Evolutionary conservation across 306 rosid species (phyloP), one percentile per base, ranked within the genome.

Genomic region (Geum urbanum): DNA sequence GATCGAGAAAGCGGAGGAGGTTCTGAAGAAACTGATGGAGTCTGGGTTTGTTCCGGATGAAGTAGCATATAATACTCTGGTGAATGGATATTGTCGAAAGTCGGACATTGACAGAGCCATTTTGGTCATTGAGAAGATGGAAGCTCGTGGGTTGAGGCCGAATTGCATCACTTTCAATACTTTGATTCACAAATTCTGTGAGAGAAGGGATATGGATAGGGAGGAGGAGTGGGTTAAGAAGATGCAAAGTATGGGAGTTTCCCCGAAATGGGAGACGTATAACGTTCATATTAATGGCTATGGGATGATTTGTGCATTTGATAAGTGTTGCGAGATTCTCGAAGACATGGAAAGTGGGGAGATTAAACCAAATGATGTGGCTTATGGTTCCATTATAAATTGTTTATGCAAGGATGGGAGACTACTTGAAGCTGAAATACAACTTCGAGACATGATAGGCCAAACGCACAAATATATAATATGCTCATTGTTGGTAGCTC

Each of bases 181-280:
- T 10, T 65, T 80, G 81, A 87, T 92, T 55, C 67, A 72, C 78
- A 87, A 85, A 63, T 75, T 78, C 37, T 83, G 89, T 13, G 96
- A 84, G 69, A 83, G 54, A 55, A 72, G 69, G 73, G 87, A 89
- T 78, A 60, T 88, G 81, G 83, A 77, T 46, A 75, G 65, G 80
- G 98, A 87, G 41, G 96, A 89, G 80, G 82, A 77, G 58, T 89
- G 95, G 92, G 79, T 89, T 45, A 74, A 81, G 84, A 86, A 79
- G 63, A 89, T 89, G 98, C 64, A 19, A 11, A 77, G 79, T 78
- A 89, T 73, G 77, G 91, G 86, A 63, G 51, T 89, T 87, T 48
- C 59, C 64, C 95, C 85, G 16, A 84, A 72, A 52, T 66, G 83
- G 58, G 89, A 77, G 73, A 86, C 89, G 1, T 89, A 83, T 71